Evolutionary conservation across 2,329 filamentous ascomycete species (phyloP).

Genomic region (Diaporthe citrichinensis): DNA sequence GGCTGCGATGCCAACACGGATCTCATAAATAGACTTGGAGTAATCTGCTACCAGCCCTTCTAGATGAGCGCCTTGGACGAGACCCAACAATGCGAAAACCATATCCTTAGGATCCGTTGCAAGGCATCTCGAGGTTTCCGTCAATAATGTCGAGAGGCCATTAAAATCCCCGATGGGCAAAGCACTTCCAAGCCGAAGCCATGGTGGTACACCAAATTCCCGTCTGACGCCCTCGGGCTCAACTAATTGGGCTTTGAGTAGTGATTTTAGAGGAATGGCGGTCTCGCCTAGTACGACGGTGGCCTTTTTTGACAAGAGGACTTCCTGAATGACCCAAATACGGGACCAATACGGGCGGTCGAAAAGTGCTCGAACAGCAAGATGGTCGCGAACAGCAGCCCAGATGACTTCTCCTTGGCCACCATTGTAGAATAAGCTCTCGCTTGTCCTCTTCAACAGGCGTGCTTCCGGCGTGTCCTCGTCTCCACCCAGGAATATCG

Average conservation of each 20-base stretch:
- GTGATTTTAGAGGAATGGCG: background rate
- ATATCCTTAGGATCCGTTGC: background rate
- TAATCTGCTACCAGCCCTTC: background rate
- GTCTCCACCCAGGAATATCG: background rate
- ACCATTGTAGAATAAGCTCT: background rate
- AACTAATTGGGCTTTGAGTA: background rate
- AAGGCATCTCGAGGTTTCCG: background rate
- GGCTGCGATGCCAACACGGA: background rate
- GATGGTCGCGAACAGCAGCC: background rate
- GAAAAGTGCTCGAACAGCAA: background rate
- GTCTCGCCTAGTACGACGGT: background rate
- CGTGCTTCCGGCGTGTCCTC: background rate
- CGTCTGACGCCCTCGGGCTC: background rate
- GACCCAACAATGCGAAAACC: background rate
- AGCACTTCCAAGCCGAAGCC: background rate
- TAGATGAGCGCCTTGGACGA: background rate
- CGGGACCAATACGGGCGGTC: constrained; percentile 1
- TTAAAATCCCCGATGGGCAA: background rate
- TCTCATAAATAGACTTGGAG: background rate
- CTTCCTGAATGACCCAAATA: background rate
- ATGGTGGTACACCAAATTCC: background rate
- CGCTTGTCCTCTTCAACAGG: background rate
- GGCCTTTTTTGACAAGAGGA: background rate
- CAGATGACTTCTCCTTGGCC: background rate
- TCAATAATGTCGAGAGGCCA: background rate